Evolutionary conservation across 2,329 filamentous ascomycete species (phyloP), one percentile per base, ranked within the genome.

Genomic region (Alternaria sp.): DNA sequence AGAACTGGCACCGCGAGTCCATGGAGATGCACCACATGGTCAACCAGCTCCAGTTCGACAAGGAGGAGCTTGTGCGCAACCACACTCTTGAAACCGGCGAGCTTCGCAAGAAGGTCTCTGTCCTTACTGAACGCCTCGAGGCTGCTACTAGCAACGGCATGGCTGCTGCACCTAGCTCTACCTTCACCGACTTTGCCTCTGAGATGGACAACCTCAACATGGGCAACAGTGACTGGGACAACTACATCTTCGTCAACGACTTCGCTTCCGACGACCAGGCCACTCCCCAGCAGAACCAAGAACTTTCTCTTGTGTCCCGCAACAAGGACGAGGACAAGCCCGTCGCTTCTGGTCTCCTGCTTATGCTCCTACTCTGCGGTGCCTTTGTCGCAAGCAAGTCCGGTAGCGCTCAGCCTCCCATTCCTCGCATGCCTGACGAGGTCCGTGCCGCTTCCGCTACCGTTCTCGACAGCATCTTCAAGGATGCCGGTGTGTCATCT

Each of bases 331-430:
- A 83, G 55, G 84, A 85, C 59, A 82, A 84, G 60, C 86, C 89
- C 63, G 90, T 92, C 69, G 92, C 94, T 72, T 92, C 93, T 53
- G 88, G 92, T 73, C 82, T 98, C 72, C 85, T 98, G 78, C 90
- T 94, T 80, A 97, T 97, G 93, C 91, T 97, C 70, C 91, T 99
- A 75, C 90, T 99, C 56, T 94, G 97, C 67, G 95, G 95, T 76
- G 95, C 95, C 54, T 97, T 97, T 76, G 93, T 98, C 71, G 91
- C 95, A 64, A 97, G 94, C 32, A 96, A 94, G 81, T 89, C 89
- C 66, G 88, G 89, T 45, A 85, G 90, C 20, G 89, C 89, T 69
- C 87, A 89, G 45, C 87, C 89, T 40, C 87, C 88, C 68, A 89
- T 96, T 69, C 91, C 92, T 52, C 87, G 87, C 58, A 90, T 94